Conservation (phyloP, 2,329 filamentous ascomycete species). For the Aspergillus ochraceoroseus region DNA sequence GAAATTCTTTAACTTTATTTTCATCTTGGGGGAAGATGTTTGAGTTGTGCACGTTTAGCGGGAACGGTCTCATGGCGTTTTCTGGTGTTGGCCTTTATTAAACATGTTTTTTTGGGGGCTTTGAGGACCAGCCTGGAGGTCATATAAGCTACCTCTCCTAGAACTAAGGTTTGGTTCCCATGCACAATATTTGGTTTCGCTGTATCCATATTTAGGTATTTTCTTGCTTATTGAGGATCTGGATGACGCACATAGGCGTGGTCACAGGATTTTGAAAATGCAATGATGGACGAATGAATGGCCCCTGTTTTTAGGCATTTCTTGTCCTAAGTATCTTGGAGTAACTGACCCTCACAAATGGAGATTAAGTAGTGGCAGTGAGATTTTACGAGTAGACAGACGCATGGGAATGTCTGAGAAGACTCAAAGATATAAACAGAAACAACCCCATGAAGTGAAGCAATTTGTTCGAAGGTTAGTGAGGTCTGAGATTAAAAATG, state of each 20-base stretch:
- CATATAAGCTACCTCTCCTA: background rate
- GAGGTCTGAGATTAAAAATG: too few relatives aligned
- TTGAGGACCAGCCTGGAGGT: background rate
- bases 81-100: constrained; percentile 2
- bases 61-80: constrained; percentile 14
- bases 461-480: too few relatives aligned
- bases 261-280: background rate
- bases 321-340: too few relatives aligned
- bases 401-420: too few relatives aligned
- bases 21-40: constrained; percentile 1
- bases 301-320: too few relatives aligned
- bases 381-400: too few relatives aligned
- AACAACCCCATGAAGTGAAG: too few relatives aligned
- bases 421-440: too few relatives aligned
- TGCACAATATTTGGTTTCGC: constrained; percentile 1
- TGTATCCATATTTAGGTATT: constrained; percentile 7
- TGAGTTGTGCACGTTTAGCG: constrained; percentile 10
- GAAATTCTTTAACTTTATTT: constrained; percentile 2
- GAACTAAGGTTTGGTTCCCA: background rate
- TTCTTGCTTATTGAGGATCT: background rate
- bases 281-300: background rate
- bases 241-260: background rate
- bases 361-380: too few relatives aligned
- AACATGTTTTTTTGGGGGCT: background rate
- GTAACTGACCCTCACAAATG: too few relatives aligned